Conservation (phyloP, 2,329 filamentous ascomycete species). For the Alternaria gansuensis region DNA sequence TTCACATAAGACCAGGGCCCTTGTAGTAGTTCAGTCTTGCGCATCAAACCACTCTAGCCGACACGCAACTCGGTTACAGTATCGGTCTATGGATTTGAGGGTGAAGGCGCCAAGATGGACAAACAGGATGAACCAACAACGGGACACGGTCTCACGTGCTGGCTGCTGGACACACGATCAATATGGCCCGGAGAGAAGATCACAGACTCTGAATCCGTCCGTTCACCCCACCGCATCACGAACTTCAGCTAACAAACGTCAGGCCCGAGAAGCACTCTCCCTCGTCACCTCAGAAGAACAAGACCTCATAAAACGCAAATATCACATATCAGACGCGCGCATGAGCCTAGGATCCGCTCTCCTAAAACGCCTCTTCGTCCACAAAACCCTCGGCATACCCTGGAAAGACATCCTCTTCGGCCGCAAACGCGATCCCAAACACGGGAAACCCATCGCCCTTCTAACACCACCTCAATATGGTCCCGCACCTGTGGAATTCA, state of each 20-base stretch:
- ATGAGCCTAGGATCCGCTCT: constrained; percentile 77
- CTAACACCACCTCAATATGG: constrained; percentile 25
- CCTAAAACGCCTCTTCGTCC: constrained; percentile 75
- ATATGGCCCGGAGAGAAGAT: constrained; percentile 60
- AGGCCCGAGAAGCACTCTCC: constrained; percentile 56
- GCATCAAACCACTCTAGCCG: constrained; percentile 7
- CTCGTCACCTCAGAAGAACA: constrained; percentile 64
- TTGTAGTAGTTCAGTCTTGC: constrained; percentile 4
- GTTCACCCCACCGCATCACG: background rate
- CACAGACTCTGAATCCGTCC: constrained; percentile 28
- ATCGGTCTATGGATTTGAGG: constrained; percentile 1
- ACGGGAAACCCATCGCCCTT: constrained; percentile 63
- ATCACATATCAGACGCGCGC: constrained; percentile 75
- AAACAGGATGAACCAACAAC: constrained; percentile 20
- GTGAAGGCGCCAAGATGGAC: constrained; percentile 21
- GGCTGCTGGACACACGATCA: constrained; percentile 60
- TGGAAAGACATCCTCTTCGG: constrained; percentile 69
- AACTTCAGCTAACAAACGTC: background rate
- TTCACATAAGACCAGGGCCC: constrained; percentile 8
- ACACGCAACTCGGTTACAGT: background rate
- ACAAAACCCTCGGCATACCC: constrained; percentile 64
- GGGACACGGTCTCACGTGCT: constrained; percentile 53
- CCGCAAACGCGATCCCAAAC: constrained; percentile 61
- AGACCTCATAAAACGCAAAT: constrained; percentile 66
- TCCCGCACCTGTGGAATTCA: constrained; percentile 68